These are phyloP conservation scores for Dentipellis sp. DNA, from an alignment of 768 basidiomycete species.

Conservation along the genomic window DNA sequence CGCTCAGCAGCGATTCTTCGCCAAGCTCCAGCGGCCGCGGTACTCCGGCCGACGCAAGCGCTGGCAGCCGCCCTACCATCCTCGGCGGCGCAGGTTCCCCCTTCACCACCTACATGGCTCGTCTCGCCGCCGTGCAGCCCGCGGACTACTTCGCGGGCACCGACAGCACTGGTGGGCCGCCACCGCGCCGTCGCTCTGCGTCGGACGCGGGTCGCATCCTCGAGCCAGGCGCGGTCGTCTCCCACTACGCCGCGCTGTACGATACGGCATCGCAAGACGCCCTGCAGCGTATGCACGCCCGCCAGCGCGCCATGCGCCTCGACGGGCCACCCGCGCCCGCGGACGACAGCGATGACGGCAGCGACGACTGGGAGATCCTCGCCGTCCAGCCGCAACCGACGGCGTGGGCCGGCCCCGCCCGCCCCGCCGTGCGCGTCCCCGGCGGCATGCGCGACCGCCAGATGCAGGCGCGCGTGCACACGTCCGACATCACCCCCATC, in stretches of 20 bases:
- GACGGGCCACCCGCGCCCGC: neutral
- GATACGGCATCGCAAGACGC: neutral
- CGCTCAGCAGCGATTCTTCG: conserved; percentile 9
- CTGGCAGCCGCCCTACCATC: neutral
- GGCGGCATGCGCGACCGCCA: neutral
- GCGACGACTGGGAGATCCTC: neutral
- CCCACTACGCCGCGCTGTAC: conserved; percentile 7
- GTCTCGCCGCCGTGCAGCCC: neutral
- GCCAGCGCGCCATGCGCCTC: neutral
- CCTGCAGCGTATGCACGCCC: conserved; percentile 1
- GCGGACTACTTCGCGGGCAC: neutral
- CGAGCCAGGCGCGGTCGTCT: conserved; percentile 2
- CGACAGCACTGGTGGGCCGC: neutral
- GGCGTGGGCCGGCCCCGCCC: neutral
- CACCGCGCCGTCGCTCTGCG: neutral
- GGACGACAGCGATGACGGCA: neutral
- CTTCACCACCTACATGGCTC: conserved; percentile 4
- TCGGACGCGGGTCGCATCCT: conserved; percentile 1
- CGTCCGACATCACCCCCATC: conserved; percentile 13
- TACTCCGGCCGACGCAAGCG: conserved; percentile 6
- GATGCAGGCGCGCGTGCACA: conserved; percentile 8
- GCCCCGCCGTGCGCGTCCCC: no score
- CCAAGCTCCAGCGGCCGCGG: conserved; percentile 11
- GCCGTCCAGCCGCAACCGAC: neutral
- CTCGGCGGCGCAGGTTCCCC: conserved; percentile 1